A percentile compares a stretch with the other conserved stretches of the same genome.
These are phyloP conservation scores for Nitzschia sp. DNA, from an alignment of 108 stramenopile genomes.

Conservation along the genomic window DNA sequence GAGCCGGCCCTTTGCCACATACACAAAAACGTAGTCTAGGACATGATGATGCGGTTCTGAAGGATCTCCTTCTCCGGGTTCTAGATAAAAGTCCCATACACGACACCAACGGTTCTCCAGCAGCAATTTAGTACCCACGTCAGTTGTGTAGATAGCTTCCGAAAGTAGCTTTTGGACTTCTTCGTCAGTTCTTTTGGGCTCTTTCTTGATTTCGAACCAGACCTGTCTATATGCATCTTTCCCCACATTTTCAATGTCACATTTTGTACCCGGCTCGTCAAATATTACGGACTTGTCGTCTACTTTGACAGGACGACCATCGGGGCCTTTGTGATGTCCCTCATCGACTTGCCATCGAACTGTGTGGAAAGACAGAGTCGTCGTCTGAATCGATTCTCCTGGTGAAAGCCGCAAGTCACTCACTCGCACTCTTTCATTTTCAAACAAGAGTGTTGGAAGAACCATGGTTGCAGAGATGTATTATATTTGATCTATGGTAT, in stretches of 20 bases:
- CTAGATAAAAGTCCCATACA: slow-evolving; percentile 40
- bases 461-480: not conserved
- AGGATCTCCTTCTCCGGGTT: slow-evolving; percentile 29
- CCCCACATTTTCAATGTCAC: slow-evolving; percentile 7
- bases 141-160: slow-evolving; percentile 23
- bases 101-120: slow-evolving; percentile 34
- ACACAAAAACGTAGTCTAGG: slow-evolving; percentile 33
- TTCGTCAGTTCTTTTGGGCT: slow-evolving; percentile 21
- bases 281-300: slow-evolving; percentile 4
- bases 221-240: slow-evolving; percentile 19
- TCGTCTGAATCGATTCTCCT: not conserved
- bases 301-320: slow-evolving; percentile 1
- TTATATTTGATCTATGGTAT: no score
- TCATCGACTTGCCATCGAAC: slow-evolving; percentile 38
- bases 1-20: slow-evolving; percentile 26
- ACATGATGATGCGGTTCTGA: slow-evolving; percentile 23
- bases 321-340: slow-evolving; percentile 1
- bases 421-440: slow-evolving; percentile 29
- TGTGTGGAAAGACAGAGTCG: slow-evolving; percentile 14
- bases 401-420: slow-evolving; percentile 24
- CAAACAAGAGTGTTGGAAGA: slow-evolving; percentile 12
- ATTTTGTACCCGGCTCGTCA: slow-evolving; percentile 5
- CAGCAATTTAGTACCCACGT: slow-evolving; percentile 34
- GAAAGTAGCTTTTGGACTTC: slow-evolving; percentile 15
- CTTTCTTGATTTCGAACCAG: slow-evolving; percentile 25